Evolutionary conservation across 352 stramenopile species (phyloP).

Genomic region (Hyaloperonospora brassicae): DNA sequence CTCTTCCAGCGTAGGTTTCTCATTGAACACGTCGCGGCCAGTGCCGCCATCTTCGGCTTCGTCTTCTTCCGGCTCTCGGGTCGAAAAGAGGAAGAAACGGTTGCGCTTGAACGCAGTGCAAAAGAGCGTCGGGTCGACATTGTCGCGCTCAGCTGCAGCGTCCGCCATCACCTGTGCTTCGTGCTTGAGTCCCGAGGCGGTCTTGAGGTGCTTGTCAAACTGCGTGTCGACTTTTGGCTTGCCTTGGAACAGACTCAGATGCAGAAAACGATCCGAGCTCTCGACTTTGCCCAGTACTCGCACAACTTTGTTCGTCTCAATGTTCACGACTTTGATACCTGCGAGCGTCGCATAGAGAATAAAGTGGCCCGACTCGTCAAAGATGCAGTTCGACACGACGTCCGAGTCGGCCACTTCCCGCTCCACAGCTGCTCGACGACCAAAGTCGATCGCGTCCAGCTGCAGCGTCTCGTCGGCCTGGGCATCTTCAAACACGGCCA

Average conservation of each 20-base stretch:
- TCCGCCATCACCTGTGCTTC: conserved; percentile 61
- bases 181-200: conserved; percentile 39
- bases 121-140: conserved; percentile 83
- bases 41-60: conserved; percentile 46
- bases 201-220: conserved; percentile 81
- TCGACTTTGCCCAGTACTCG: conserved; percentile 92
- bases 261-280: conserved; percentile 92
- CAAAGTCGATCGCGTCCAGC: conserved; percentile 85
- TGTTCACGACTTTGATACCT: conserved; percentile 95
- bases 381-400: conserved; percentile 80
- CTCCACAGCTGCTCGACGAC: conserved; percentile 78
- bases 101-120: conserved; percentile 84
- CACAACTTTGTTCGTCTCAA: conserved; percentile 90
- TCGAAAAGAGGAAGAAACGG: conserved; percentile 97
- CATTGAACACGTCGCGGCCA: conserved; percentile 95
- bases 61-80: conserved; percentile 86
- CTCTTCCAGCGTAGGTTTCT: conserved; percentile 94
- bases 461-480: conserved; percentile 62
- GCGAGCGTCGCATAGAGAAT: conserved; percentile 93
- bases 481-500: conserved; percentile 85
- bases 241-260: conserved; percentile 90
- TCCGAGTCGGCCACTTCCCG: conserved; percentile 54
- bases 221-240: conserved; percentile 95
- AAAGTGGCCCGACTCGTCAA: conserved; percentile 95
- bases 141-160: conserved; percentile 24